phyloP scores from a whole-genome alignment of 495 filamentous ascomycete genomes.

The Neurospora sublineolata region DNA sequence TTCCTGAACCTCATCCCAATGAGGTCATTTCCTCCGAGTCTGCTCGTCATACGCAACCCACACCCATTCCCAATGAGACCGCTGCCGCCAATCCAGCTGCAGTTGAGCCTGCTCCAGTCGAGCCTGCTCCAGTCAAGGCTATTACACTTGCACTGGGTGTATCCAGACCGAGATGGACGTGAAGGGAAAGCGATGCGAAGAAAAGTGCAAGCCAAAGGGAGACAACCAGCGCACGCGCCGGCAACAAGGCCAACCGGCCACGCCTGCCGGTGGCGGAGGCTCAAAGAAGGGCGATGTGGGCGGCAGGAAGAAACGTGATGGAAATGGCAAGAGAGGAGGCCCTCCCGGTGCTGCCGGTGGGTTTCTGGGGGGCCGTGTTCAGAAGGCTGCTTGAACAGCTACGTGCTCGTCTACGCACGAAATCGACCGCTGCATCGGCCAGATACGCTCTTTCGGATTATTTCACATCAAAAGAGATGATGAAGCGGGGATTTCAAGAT shows the following conservation, averaged over 20 bases:
- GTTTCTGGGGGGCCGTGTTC: not conserved
- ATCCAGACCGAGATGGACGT: not conserved
- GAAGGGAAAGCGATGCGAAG: no score
- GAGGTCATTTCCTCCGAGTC: not conserved
- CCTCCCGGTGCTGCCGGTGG: not conserved
- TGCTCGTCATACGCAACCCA: not conserved
- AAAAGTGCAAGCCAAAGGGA: not conserved
- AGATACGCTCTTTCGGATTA: not conserved
- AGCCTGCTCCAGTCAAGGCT: not conserved
- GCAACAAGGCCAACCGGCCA: not conserved
- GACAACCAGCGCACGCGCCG: not conserved
- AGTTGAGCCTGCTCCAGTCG: no score
- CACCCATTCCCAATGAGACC: not conserved
- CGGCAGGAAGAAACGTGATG: not conserved
- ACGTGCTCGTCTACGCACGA: not conserved
- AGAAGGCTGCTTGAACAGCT: not conserved
- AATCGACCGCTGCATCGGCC: no score
- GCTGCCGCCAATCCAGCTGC: not conserved
- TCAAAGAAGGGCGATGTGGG: not conserved
- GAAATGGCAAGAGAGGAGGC: not conserved
- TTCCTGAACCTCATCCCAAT: not conserved
- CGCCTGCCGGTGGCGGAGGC: not conserved
- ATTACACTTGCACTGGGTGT: not conserved
- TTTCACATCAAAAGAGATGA: fast-evolving
- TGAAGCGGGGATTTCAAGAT: not conserved